Base-by-base conservation (phyloP, 768 basidiomycete genomes). In the Lactifluus pinguis region DNA sequence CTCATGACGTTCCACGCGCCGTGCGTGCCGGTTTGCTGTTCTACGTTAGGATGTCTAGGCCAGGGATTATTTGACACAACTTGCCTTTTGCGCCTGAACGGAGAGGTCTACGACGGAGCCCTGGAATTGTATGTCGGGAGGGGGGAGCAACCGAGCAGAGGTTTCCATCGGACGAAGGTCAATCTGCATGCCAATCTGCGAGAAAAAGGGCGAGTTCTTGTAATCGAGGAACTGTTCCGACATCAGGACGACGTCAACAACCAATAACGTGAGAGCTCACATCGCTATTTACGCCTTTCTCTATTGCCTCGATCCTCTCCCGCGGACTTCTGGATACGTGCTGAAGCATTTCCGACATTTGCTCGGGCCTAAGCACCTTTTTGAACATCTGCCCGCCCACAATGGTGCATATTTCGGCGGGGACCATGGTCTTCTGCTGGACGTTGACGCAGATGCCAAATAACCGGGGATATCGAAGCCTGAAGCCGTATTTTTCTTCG, bases 1-100 rank as follows among this genome's bases (percentile, higher is more conserved):
- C 62, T 54, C n/a, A 66, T 36, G 34, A 66, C 53, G 19, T 66
- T 66, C 65, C 65, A 66, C 0, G 54, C 6, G 7, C 65, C 65
- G 41, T 62, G 63, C 6, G 52, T 49, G 25, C 53, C 60, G 39
- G 50, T 36, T 45, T 55, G 38, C 54, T 55, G 25, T 25, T 36
- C 34, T 38, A 39, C 21, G 32, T 58, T 47, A 39, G 30, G 42
- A 45, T 34, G 14, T 21, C 15, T 9, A 34, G 19, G 36, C 3
- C n/a, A 58, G 13, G 52, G 17, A 1, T 38, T 3, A 6, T 44
- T 11, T 32, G 25, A 19, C 39, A 0, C 11, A n/a, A 45, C 25
- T 62, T 21, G 58, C 61, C 34, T 4, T 62, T 7, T 53, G 38
- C 47, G 61, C 56, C 21, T 56, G 55, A 6, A 2, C 34, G 15